These are phyloP conservation scores for Oleoguttula mirabilis DNA, from an alignment of 495 filamentous ascomycete species.

Conservation along the genomic window DNA sequence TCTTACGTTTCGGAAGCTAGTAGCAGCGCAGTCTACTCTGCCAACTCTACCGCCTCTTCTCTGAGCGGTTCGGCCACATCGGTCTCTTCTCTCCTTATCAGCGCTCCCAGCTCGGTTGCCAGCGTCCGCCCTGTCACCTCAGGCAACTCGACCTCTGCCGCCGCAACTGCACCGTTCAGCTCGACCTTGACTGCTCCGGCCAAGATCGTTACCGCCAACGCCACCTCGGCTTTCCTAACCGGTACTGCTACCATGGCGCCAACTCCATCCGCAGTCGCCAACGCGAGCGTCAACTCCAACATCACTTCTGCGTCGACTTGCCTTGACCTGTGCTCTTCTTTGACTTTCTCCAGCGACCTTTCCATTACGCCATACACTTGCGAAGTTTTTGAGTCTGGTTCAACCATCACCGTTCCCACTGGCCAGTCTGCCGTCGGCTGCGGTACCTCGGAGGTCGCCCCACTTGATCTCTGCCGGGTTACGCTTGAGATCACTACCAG, in stretches of 20 bases:
- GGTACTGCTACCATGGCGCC: constrained; percentile 9
- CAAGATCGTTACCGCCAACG: too few relatives aligned
- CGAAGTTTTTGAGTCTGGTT: neutral
- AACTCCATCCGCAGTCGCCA: constrained; percentile 4
- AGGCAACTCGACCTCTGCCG: too few relatives aligned
- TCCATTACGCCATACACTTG: neutral
- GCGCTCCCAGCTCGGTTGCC: too few relatives aligned
- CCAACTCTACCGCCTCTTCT: too few relatives aligned
- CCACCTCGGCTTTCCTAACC: too few relatives aligned
- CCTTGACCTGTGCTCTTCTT: neutral
- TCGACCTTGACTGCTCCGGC: too few relatives aligned
- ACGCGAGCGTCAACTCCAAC: neutral
- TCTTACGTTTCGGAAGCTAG: too few relatives aligned
- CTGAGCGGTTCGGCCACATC: too few relatives aligned
- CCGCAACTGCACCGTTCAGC: too few relatives aligned
- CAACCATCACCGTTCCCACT: neutral
- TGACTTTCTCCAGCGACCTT: constrained; percentile 1
- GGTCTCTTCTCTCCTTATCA: too few relatives aligned
- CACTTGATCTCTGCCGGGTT: constrained; percentile 42
- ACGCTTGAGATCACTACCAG: constrained; percentile 45
- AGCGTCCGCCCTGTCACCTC: too few relatives aligned
- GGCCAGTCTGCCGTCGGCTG: constrained; percentile 4
- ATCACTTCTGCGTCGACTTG: constrained; percentile 1
- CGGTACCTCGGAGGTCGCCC: constrained; percentile 22
- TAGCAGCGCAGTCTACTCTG: too few relatives aligned